Percentiles rank a stretch among this genome's conserved stretches.
These are phyloP conservation scores for Athelia psychrophila DNA, from an alignment of 1,284 basidiomycete species.

Conservation along the genomic window DNA sequence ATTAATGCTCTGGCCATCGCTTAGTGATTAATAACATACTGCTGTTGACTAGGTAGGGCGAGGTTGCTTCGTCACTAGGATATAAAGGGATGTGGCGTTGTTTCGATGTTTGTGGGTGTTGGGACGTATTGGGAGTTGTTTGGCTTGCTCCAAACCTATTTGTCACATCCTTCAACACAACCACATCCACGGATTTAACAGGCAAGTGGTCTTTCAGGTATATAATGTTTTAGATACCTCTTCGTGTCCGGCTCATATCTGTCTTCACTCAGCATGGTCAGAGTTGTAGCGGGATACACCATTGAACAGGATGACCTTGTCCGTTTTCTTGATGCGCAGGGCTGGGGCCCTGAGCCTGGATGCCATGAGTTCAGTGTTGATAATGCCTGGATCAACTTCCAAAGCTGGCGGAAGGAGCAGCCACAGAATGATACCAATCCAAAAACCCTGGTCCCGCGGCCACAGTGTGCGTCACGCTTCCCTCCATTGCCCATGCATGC, in stretches of 20 bases:
- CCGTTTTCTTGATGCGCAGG: neutral
- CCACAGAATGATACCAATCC: neutral
- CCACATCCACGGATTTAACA: neutral
- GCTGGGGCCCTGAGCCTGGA: neutral
- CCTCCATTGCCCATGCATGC: neutral
- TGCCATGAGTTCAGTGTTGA: neutral
- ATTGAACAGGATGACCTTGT: neutral
- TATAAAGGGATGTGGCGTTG: too few species aligned
- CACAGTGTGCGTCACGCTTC: neutral
- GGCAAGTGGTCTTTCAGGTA: neutral
- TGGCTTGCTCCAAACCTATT: neutral
- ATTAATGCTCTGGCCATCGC: too few species aligned
- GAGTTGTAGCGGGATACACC: neutral
- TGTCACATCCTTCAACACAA: neutral
- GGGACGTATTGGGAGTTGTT: neutral
- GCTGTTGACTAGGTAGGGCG: too few species aligned
- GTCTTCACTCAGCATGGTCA: neutral
- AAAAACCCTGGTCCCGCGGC: neutral
- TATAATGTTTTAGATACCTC: neutral
- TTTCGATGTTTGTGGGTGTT: too few species aligned
- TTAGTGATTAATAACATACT: too few species aligned
- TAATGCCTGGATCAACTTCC: neutral
- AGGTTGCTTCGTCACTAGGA: too few species aligned
- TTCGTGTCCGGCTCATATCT: neutral
- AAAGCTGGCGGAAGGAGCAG: neutral